Evolutionary conservation across 2,329 filamentous ascomycete genomes (phyloP).

Genomic region (Fusarium cicatricum): DNA sequence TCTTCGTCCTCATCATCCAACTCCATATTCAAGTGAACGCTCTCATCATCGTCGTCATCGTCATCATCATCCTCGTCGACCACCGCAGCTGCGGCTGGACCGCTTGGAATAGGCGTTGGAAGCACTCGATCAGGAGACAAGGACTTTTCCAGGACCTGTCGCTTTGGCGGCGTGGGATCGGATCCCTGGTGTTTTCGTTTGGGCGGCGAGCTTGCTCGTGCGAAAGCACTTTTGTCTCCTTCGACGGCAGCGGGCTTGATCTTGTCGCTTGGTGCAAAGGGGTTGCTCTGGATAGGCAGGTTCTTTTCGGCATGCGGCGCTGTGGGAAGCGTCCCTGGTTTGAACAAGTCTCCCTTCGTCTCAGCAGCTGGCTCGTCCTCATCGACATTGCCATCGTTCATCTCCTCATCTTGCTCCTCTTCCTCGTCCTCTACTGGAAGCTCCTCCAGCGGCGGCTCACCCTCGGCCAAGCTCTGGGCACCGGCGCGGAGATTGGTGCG

Average conservation of each 20-base stretch:
- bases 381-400: slow-evolving; percentile 49
- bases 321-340: slow-evolving; percentile 30
- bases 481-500: slow-evolving; percentile 63
- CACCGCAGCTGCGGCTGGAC: slow-evolving; percentile 32
- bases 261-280: slow-evolving; percentile 45
- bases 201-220: slow-evolving; percentile 41
- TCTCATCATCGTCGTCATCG: slow-evolving; percentile 61
- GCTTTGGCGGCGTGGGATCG: slow-evolving; percentile 49
- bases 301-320: slow-evolving; percentile 34
- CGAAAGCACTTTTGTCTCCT: slow-evolving; percentile 18
- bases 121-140: slow-evolving; percentile 31
- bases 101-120: slow-evolving; percentile 23
- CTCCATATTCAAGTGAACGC: slow-evolving; percentile 67
- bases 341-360: slow-evolving; percentile 30
- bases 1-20: slow-evolving; percentile 59
- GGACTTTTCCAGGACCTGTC: slow-evolving; percentile 50
- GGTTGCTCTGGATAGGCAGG: slow-evolving; percentile 47
- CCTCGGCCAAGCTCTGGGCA: slow-evolving; percentile 35
- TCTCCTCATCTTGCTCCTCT: slow-evolving; percentile 49
- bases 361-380: slow-evolving; percentile 44
- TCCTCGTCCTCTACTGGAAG: slow-evolving; percentile 45
- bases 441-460: slow-evolving; percentile 33
- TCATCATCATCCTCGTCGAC: slow-evolving; percentile 46
- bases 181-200: slow-evolving; percentile 53
- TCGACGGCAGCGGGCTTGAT: slow-evolving; percentile 16